Base-by-base conservation (phyloP, 1,284 basidiomycete species). In the Leccinum pallidistipes region DNA sequence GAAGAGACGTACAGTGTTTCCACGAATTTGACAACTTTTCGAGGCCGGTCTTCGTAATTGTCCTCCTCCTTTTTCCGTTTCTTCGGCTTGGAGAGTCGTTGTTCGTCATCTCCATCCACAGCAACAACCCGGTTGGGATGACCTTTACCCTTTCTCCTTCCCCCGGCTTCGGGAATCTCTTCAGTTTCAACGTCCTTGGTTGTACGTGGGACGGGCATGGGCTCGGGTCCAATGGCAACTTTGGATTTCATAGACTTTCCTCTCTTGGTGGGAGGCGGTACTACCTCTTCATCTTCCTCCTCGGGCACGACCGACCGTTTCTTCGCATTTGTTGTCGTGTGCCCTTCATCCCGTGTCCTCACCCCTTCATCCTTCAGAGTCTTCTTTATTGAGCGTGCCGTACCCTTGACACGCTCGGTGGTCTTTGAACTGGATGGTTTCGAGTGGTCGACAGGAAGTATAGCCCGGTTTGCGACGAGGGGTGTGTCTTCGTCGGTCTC, bases 41-140 rank as follows among this genome's bases (percentile, higher is more conserved):
- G 59, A 54, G 69, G 71, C 53, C 57, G 62, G 16, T 74, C 63
- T 11, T 73, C 63, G 18, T 65, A 47, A 3, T 61, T 58, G 8
- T 64, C 71, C 4, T 62, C 62, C n/a, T 65, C 62, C 16, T 64
- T 62, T 66, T 64, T 72, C 38, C 68, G 64, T 54, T 71, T 70
- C 45, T 58, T 60, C 3, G 32, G 43, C 56, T 67, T 68, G 2
- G 60, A 18, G 8, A 38, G 59, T 51, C 32, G 60, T 14, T 63
- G 54, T 31, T 56, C 40, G 2, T 50, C 57, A 9, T 52, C 60
- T 5, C 32, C 47, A 47, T 68, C 59, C 18, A 34, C 40, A 14
- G n/a, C 36, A 9, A 55, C 12, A 16, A 21, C 40, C 6, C 24
- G 49, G 7, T 50, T 11, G 14, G 53, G 34, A 16, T 54, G 10